Evolutionary conservation across 441 rosid species (phyloP).

Genomic region (Bruguiera hainesii): DNA sequence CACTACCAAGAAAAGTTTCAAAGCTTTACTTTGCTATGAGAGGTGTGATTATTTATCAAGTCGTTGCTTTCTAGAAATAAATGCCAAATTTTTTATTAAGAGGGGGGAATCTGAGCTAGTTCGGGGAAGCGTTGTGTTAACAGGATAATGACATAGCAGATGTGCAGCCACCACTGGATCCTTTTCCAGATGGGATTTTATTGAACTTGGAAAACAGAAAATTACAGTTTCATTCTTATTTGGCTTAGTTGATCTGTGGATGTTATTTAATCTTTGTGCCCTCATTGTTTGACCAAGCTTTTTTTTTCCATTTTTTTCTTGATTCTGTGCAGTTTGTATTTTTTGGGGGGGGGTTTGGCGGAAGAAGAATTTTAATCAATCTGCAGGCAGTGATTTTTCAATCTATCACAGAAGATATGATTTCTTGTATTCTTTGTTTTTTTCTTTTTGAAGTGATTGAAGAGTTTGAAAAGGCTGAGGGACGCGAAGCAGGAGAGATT

Average conservation of each 20-base stretch:
- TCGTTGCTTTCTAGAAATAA: background rate
- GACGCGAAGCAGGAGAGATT: conserved; percentile 49
- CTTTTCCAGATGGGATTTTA: background rate
- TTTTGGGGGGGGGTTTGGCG: too few relatives aligned
- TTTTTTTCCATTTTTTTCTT: too few relatives aligned
- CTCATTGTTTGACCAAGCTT: background rate
- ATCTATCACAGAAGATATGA: background rate
- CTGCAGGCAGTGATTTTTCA: background rate
- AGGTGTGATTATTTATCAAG: conserved; percentile 37
- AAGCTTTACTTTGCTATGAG: conserved; percentile 82
- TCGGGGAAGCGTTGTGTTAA: background rate
- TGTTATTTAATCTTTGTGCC: background rate
- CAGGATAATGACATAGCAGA: too few relatives aligned
- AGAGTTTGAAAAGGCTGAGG: conserved; percentile 59
- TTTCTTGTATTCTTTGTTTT: background rate
- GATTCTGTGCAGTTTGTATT: too few relatives aligned
- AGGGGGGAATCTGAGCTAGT: background rate
- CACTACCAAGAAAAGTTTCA: conserved; percentile 53
- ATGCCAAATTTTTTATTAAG: background rate
- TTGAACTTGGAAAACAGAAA: background rate
- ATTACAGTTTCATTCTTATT: background rate
- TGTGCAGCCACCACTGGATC: background rate
- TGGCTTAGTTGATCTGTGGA: background rate
- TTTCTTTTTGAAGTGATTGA: conserved; percentile 53
- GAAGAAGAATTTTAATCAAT: too few relatives aligned